phyloP scores from a whole-genome alignment of 352 stramenopile genomes.

The Thraustochytrium sp. region DNA sequence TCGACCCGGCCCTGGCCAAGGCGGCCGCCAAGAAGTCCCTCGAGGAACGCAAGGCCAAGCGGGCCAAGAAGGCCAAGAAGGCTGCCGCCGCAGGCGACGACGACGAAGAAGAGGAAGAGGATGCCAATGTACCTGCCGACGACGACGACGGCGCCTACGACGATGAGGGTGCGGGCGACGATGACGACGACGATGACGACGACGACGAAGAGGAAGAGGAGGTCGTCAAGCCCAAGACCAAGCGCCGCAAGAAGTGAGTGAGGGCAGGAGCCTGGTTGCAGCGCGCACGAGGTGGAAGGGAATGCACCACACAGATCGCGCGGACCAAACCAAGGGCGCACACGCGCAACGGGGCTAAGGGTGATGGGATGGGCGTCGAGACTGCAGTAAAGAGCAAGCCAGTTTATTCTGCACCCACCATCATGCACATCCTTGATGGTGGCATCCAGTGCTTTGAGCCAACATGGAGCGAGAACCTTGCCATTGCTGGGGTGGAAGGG shows the following conservation, averaged over 20 bases:
- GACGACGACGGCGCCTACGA: conserved; percentile 13
- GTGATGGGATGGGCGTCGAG: too few species aligned
- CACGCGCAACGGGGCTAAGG: too few species aligned
- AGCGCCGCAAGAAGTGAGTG: conserved; percentile 30
- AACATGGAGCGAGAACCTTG: too few species aligned
- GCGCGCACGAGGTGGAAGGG: too few species aligned
- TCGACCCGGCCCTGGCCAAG: conserved; percentile 23
- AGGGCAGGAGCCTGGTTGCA: too few species aligned
- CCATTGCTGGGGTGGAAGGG: too few species aligned
- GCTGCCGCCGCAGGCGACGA: background rate
- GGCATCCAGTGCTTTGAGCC: too few species aligned
- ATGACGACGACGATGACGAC: conserved; percentile 26
- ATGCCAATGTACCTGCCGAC: background rate
- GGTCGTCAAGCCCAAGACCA: background rate
- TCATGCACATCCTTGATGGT: too few species aligned
- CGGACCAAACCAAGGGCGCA: too few species aligned
- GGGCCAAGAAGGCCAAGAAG: background rate
- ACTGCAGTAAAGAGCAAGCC: too few species aligned
- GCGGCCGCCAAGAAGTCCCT: background rate
- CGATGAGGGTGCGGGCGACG: background rate
- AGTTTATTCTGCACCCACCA: too few species aligned
- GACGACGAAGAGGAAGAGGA: conserved; percentile 23
- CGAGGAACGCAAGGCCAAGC: background rate
- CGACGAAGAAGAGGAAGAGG: conserved; percentile 25
- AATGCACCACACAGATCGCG: too few species aligned